Base-by-base conservation (phyloP, 805 yeast species). In the Wickerhamiella azymoides region DNA sequence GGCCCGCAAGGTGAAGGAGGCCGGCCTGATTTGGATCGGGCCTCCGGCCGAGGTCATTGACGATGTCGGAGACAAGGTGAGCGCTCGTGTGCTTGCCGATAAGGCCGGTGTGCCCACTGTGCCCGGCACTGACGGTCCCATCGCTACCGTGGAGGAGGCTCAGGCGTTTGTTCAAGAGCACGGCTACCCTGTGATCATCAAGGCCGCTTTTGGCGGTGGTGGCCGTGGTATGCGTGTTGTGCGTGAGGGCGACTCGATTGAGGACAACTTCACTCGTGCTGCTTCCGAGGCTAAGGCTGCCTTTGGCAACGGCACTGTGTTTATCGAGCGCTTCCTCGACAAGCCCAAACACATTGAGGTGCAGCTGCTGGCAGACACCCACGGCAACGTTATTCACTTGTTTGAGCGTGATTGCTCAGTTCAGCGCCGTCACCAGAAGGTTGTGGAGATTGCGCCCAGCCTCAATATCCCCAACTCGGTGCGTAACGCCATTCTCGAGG, bases 221-320 rank as follows among this genome's bases (percentile, higher is more conserved):
- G 98, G 98, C 62, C 79, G 97, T 69, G 98, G 98, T 75, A 92
- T 89, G 97, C 80, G 98, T 70, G 98, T 89, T 43, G 98, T 89
- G 39, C 74, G 93, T 60, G 96, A 89, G 66, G 96, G 96, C 57
- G 98, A 92, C 57, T 84, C 80, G 63, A 76, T 89, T 49, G 80
- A 62, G 39, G 96, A 89, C 62, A 96, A 97, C 32, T 89, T 92
- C 70, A 68, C 72, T 58, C 80, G 98, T 67, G 97, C 97, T 30
- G 77, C 81, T 26, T 82, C 94, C 39, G 98, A 89, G 71, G 97
- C 97, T 50, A 73, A 77, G 58, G 76, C 96, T 35, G 79, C 98
- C n/a, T 89, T 89, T 56, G 98, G 98, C 61, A 86, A 89, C 62
- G 98, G 98, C 57, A 92, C 98, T 43, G 89, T 95, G 67, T 89